Evolutionary conservation across 768 basidiomycete genomes (phyloP), one percentile per base, ranked within the genome.

Genomic region (Hericium alpestre): DNA sequence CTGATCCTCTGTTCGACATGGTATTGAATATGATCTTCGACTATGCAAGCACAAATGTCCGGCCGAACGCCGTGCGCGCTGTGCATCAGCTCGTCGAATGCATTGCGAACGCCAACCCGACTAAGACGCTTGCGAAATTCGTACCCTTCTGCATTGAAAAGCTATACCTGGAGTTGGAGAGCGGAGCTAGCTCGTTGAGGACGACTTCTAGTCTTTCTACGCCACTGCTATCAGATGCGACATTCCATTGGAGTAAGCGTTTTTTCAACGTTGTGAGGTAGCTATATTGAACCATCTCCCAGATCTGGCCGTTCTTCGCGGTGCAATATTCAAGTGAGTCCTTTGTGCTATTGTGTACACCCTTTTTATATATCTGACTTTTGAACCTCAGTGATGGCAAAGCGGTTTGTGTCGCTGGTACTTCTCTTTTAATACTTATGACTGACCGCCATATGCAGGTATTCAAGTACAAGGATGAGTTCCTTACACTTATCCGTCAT

Each of bases 1-100:
- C 86, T 0, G 84, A 84, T 43, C 76, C 80, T 2, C 73, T 93
- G 20, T 93, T 83, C 67, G 87, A 91, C 64, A 75, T 89, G 59
- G 89, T 87, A 4, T 73, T 93, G 49, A 86, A 90, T 63, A 83
- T 92, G 77, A 80, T 93, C 56, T 87, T 78, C 67, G 84, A 92
- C 65, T 92, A 93, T 65, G 84, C 85, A 15, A 87, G 84, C 63
- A 83, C 81, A 13, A 87, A 83, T 59, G 86, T 90, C 25, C 84
- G 90, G 23, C 77, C 89, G 23, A 94, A 93, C 68, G 87, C 90
- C 22, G 88, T 93, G 46, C 82, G 89, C 56, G 89, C 87, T 2
- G 87, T 93, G 25, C 89, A 92, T 63, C 85, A 90, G 61, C 75
- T 96, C 4, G 86, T 93, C 38, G 84, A 88, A 70, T 90, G 88